Conservation (phyloP, 495 filamentous ascomycete species). For the Clavariopsis aquatica region DNA sequence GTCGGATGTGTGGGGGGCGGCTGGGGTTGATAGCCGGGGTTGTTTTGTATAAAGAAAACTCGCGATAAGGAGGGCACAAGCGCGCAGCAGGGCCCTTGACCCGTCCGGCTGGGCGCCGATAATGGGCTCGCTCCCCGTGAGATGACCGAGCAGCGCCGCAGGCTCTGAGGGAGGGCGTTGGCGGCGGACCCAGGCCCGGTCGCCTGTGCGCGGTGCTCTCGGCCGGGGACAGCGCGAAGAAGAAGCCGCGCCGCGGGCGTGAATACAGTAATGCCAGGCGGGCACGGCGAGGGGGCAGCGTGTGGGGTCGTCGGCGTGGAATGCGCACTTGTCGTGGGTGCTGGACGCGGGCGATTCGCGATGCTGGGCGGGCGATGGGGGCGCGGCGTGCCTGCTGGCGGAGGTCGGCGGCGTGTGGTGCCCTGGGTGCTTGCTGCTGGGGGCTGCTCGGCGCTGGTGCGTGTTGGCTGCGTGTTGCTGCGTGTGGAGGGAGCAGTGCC, state of each 20-base stretch:
- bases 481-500: neutral
- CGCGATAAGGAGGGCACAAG: conserved; percentile 4
- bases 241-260: neutral
- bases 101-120: neutral
- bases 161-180: too few relatives aligned
- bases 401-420: too few relatives aligned
- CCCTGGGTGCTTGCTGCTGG: too few relatives aligned
- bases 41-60: conserved; percentile 1
- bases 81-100: neutral
- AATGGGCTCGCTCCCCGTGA: neutral
- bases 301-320: neutral
- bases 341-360: neutral
- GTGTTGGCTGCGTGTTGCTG: too few relatives aligned
- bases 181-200: too few relatives aligned
- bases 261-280: too few relatives aligned
- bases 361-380: neutral
- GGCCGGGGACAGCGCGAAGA: neutral
- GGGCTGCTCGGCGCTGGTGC: too few relatives aligned
- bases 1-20: neutral
- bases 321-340: neutral
- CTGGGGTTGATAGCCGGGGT: neutral
- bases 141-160: too few relatives aligned
- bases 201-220: too few relatives aligned
- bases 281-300: neutral
- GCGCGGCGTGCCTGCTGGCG: too few relatives aligned